Percentiles rank a stretch among this genome's conserved stretches.
These are phyloP conservation scores for Dendrobium officinale DNA, from an alignment of 106 monocot genomes.

Conservation along the genomic window DNA sequence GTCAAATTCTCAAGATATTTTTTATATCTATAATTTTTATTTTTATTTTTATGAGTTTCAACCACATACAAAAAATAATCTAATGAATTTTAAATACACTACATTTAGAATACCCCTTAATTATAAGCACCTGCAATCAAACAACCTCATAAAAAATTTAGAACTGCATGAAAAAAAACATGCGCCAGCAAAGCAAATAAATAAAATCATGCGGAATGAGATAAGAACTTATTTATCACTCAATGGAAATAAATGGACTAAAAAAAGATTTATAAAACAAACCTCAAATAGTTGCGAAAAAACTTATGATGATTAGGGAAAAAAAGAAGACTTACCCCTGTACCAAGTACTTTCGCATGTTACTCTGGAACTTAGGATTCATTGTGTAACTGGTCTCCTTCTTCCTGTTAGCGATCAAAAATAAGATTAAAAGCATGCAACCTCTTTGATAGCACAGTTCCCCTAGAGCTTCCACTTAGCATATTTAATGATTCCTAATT, in stretches of 20 bases:
- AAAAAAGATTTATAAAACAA: background rate
- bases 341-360: constrained; percentile 62
- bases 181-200: background rate
- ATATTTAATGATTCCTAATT: background rate
- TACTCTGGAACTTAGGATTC: constrained; percentile 78
- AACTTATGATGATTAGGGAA: background rate
- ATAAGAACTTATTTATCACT: background rate
- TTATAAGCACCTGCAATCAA: background rate
- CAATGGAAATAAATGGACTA: background rate
- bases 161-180: background rate
- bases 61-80: too few relatives aligned
- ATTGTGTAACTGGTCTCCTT: constrained; percentile 72
- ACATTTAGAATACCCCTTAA: background rate
- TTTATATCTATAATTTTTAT: too few relatives aligned
- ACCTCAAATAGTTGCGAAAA: background rate
- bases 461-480: background rate
- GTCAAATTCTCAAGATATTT: too few relatives aligned
- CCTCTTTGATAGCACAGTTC: background rate
- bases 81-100: too few relatives aligned
- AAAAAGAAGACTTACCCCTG: constrained; percentile 38
- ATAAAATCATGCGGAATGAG: background rate
- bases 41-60: too few relatives aligned
- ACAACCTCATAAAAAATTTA: background rate
- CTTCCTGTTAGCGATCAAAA: constrained; percentile 44
- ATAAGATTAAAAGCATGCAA: background rate